A percentile compares a stretch with the other conserved stretches of the same genome.
phyloP scores from a whole-genome alignment of 495 filamentous ascomycete genomes.

The Neurospora discreta region DNA sequence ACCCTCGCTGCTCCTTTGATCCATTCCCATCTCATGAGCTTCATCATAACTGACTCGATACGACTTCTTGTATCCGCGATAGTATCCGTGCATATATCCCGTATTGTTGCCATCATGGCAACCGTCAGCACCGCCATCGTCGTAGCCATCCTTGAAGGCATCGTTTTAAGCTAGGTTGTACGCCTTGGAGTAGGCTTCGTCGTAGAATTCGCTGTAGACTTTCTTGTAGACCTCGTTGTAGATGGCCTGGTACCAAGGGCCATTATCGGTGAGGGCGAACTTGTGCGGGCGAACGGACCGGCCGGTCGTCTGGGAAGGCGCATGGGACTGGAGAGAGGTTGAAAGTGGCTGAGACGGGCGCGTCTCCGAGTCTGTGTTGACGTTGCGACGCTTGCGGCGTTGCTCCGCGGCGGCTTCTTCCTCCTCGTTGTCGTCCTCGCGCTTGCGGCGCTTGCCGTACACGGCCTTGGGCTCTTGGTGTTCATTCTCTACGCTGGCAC shows the following conservation, averaged over 20 bases:
- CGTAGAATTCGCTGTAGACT: not conserved
- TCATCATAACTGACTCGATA: not conserved
- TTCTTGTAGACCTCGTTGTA: not conserved
- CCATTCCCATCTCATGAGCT: not conserved
- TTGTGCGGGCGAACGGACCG: not conserved
- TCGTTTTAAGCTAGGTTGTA: not conserved
- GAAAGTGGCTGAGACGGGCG: not conserved
- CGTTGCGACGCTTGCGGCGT: not conserved
- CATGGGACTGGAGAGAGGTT: not conserved
- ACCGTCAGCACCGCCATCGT: not conserved
- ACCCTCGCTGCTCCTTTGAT: not conserved
- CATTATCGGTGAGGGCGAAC: not conserved
- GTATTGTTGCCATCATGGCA: not conserved
- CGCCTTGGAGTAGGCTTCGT: not conserved
- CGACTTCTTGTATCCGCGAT: not conserved
- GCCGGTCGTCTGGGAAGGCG: not conserved
- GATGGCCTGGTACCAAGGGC: not conserved
- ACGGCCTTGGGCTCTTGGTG: not conserved
- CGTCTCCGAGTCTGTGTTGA: not conserved
- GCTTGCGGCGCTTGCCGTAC: not conserved
- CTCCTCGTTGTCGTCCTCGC: not conserved
- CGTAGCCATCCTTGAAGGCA: not conserved
- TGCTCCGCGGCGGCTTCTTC: not conserved
- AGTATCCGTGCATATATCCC: not conserved
- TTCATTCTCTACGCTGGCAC: not conserved